phyloP scores from a whole-genome alignment of 768 basidiomycete species.

The Asterophora parasitica region DNA sequence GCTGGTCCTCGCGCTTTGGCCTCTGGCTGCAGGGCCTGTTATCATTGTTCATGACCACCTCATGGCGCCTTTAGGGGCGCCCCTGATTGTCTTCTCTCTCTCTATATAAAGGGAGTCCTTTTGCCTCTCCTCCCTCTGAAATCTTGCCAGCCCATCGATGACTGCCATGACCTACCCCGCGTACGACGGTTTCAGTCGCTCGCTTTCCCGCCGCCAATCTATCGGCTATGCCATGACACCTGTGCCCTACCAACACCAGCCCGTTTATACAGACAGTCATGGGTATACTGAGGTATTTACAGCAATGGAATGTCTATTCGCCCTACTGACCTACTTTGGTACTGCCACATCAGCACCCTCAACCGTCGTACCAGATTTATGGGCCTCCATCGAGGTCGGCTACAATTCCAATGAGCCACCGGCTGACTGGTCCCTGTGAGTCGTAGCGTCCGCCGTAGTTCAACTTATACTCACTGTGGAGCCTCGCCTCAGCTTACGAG shows the following conservation, averaged over 20 bases:
- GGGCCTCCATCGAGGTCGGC: conserved; percentile 26
- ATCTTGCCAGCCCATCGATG: conserved; percentile 3
- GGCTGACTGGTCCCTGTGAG: conserved; percentile 39
- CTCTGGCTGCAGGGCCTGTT: neutral
- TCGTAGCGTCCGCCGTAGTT: neutral
- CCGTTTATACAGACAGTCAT: conserved; percentile 36
- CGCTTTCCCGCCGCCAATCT: conserved; percentile 35
- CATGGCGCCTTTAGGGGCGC: conserved; percentile 13
- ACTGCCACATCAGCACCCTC: conserved; percentile 34
- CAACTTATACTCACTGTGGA: neutral
- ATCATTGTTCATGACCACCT: conserved; percentile 11
- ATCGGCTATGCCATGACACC: conserved; percentile 30
- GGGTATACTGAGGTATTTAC: conserved; percentile 31
- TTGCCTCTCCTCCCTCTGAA: neutral
- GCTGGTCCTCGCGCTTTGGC: conserved; percentile 2
- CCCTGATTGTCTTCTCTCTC: conserved; percentile 15
- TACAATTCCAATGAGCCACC: conserved; percentile 34
- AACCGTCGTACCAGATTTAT: conserved; percentile 45
- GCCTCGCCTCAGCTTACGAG: conserved; percentile 53
- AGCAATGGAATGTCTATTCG: neutral
- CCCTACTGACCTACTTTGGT: conserved; percentile 3
- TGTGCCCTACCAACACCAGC: conserved; percentile 29
- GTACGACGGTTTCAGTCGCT: conserved; percentile 23
- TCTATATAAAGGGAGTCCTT: conserved; percentile 15
- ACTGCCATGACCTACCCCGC: conserved; percentile 21